Evolutionary conservation across 164 flowering plant species (phyloP), one percentile per base, ranked within the genome.

Genomic region (Umbilicus rupestris): DNA sequence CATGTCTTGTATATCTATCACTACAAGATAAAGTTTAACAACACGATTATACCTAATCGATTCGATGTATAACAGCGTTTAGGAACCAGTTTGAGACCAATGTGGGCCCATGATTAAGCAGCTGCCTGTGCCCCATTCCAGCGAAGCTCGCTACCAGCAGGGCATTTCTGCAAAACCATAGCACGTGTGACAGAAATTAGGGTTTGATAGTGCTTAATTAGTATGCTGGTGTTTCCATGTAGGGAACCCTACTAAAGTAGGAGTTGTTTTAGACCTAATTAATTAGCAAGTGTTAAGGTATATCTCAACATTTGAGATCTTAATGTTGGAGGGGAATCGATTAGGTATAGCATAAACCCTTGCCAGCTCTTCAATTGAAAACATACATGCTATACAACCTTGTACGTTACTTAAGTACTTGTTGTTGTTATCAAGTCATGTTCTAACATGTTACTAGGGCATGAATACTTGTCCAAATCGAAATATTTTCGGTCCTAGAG

Each of bases 311-410:
- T 52, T 24, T 52, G 58, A 26, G 58, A 72, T 79, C 69, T 62
- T 67, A 30, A 72, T 79, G 79, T 79, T 74, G 72, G 82, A 78
- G 79, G 76, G n/a, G n/a, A n/a, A n/a, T n/a, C n/a, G n/a, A n/a
- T n/a, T n/a, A n/a, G n/a, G n/a, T n/a, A n/a, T n/a, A n/a, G n/a
- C n/a, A 35, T 31, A 24, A 52, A 52, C 58, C 58, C 19, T 24
- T 52, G 16, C 30, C 58, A 52, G 58, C 29, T 52, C 29, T 24
- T 52, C 33, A 28, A 8, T n/a, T 15, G 46, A 63, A 35, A 15
- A 37, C 9, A 22, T 62, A 62, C 42, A 62, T 47, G 35, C 46
- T 20, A 16, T 39, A 39, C 45, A 19, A n/a, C 45, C 45, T 12
- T 35, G 35, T 39, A 35, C 8, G 7, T 7, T 19, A 37, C 46